phyloP scores from a whole-genome alignment of 1,284 basidiomycete species.

The Sanghuangporus sanghuang region DNA sequence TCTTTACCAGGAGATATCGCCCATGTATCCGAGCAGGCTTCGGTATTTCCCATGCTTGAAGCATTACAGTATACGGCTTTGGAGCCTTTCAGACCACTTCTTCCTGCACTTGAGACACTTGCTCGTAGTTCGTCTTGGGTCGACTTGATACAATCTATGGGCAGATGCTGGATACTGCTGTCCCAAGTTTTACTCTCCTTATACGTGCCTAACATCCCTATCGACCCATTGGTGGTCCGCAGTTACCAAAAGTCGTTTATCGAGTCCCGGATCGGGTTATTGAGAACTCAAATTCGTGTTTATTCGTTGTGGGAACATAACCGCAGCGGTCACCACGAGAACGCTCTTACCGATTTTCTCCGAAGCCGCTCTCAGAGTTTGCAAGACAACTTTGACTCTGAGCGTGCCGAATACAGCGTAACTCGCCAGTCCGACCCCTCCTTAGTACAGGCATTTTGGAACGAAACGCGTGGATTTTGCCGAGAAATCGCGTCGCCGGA shows the following conservation, averaged over 20 bases:
- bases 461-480: slow-evolving; percentile 73
- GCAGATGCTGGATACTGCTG: slow-evolving; percentile 59
- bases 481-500: slow-evolving; percentile 42
- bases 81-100: not conserved
- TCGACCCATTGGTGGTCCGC: slow-evolving; percentile 82
- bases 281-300: not conserved
- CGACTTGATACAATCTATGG: slow-evolving; percentile 6
- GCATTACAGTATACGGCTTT: not conserved
- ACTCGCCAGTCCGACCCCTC: slow-evolving; percentile 41
- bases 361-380: slow-evolving; percentile 33
- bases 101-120: not conserved
- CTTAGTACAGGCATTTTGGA: slow-evolving; percentile 74
- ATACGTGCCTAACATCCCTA: slow-evolving; percentile 82
- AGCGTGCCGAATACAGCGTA: slow-evolving; percentile 19
- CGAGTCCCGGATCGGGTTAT: not conserved
- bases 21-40: not conserved
- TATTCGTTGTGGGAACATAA: slow-evolving; percentile 45
- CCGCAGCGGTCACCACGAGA: slow-evolving; percentile 59
- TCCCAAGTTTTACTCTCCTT: slow-evolving; percentile 59
- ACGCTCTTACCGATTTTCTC: slow-evolving; percentile 44
- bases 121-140: not conserved
- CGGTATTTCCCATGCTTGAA: not conserved
- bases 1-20: not conserved
- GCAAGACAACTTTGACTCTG: slow-evolving; percentile 5
- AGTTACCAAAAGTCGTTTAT: slow-evolving; percentile 35